A percentile compares a stretch with the other conserved stretches of the same genome.
Evolutionary conservation across 2,329 filamentous ascomycete species (phyloP).

Genomic region (Neurospora sp.): DNA sequence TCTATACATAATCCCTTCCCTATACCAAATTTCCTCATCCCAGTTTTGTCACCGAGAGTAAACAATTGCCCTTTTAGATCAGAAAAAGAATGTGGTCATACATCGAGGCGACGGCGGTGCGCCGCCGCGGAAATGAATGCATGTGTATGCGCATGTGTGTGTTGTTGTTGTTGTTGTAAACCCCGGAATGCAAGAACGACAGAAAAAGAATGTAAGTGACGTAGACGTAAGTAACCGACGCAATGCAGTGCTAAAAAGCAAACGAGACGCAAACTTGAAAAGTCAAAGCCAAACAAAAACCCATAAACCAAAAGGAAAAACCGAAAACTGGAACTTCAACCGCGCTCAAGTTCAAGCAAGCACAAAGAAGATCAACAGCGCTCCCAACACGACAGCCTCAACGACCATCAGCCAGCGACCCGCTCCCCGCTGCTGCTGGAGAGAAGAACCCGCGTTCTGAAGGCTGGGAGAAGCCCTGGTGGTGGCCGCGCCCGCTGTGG

Average conservation of each 20-base stretch:
- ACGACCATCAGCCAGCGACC: constrained; percentile 9
- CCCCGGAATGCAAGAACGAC: constrained; percentile 3
- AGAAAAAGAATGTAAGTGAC: constrained; percentile 1
- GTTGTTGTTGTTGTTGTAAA: neutral
- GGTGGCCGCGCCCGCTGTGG: constrained; percentile 20
- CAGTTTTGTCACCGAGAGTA: neutral
- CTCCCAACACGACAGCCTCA: constrained; percentile 3
- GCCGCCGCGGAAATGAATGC: neutral
- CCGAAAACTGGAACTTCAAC: neutral
- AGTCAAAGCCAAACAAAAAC: neutral
- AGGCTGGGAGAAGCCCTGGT: constrained; percentile 25
- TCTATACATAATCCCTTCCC: neutral
- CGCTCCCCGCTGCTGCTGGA: neutral
- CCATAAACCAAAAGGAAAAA: neutral
- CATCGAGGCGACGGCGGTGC: neutral
- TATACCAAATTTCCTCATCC: neutral
- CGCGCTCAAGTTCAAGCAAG: neutral
- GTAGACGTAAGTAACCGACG: neutral
- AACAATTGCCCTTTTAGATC: neutral
- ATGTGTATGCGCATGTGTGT: neutral
- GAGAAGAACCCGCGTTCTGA: constrained; percentile 18
- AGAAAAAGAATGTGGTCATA: neutral
- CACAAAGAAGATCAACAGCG: neutral
- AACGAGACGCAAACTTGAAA: neutral
- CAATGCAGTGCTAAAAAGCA: constrained; percentile 1